Conservation (phyloP, 1,139 yeast genomes). For the Suhomyces guaymorum region DNA sequence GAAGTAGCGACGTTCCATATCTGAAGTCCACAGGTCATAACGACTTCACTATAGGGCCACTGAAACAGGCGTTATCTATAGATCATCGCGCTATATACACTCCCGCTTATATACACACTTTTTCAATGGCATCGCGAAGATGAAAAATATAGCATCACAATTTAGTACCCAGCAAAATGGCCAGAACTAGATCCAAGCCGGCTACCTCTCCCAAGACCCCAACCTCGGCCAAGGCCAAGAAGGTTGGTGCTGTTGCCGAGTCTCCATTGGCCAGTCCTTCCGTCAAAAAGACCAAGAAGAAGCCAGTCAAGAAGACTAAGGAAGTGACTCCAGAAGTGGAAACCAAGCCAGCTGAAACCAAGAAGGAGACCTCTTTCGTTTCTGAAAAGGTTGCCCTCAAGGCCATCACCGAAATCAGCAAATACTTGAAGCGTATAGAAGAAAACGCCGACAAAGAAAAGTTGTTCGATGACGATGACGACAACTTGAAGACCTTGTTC, state of each 20-base stretch:
- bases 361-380: constrained; percentile 7
- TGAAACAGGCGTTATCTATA: not conserved
- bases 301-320: constrained; percentile 4
- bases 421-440: constrained; percentile 38
- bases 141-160: constrained; percentile 10
- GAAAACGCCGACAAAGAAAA: constrained; percentile 29
- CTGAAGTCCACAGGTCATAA: too few relatives aligned
- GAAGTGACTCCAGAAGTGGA: not conserved
- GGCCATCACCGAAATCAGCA: constrained; percentile 55
- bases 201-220: constrained; percentile 19
- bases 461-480: constrained; percentile 51
- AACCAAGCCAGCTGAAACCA: not conserved
- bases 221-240: constrained; percentile 17
- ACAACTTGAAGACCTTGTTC: constrained; percentile 52
- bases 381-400: constrained; percentile 23
- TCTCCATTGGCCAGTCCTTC: constrained; percentile 17
- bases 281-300: constrained; percentile 10
- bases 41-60: too few relatives aligned
- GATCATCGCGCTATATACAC: not conserved
- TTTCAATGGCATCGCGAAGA: constrained; percentile 12
- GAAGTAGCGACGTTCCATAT: not conserved
- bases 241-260: constrained; percentile 19
- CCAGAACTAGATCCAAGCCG: constrained; percentile 18
- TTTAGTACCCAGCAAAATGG: constrained; percentile 16
- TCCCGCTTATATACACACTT: not conserved